These are phyloP conservation scores for Wickerhamiella parazyma DNA, from an alignment of 805 yeast genomes.

Conservation along the genomic window DNA sequence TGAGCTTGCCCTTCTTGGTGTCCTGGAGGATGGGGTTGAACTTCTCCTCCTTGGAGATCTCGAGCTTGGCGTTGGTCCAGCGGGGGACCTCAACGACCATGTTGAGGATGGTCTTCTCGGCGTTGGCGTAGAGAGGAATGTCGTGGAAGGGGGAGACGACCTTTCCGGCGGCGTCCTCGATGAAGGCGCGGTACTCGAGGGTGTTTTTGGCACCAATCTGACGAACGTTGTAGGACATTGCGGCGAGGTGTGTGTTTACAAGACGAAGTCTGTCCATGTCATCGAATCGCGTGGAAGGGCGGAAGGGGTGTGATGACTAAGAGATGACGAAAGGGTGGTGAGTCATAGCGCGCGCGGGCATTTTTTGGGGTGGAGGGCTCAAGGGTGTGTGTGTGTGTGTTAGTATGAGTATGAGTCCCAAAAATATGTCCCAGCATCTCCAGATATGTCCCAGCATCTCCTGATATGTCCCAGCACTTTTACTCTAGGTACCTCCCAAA, in stretches of 20 bases:
- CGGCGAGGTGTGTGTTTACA: conserved; percentile 13
- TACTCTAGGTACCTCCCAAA: background rate
- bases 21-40: conserved; percentile 95
- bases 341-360: background rate
- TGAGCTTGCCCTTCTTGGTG: conserved; percentile 89
- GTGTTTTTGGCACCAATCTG: conserved; percentile 94
- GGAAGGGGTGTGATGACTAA: background rate
- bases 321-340: background rate
- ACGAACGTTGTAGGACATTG: conserved; percentile 59
- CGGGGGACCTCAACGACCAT: conserved; percentile 96
- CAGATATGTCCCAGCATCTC: too few relatives aligned
- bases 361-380: background rate
- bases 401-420: too few relatives aligned
- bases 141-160: conserved; percentile 94
- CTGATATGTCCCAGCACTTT: too few relatives aligned
- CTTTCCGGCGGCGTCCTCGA: conserved; percentile 66
- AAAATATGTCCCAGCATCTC: too few relatives aligned
- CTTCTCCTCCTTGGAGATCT: conserved; percentile 68
- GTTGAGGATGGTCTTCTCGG: conserved; percentile 74
- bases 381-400: background rate
- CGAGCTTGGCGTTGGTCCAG: conserved; percentile 96
- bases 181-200: conserved; percentile 78
- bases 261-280: conserved; percentile 11
- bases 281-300: background rate
- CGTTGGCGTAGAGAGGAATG: conserved; percentile 84